Conservation (phyloP, 441 rosid genomes). For the Hura crepitans region DNA sequence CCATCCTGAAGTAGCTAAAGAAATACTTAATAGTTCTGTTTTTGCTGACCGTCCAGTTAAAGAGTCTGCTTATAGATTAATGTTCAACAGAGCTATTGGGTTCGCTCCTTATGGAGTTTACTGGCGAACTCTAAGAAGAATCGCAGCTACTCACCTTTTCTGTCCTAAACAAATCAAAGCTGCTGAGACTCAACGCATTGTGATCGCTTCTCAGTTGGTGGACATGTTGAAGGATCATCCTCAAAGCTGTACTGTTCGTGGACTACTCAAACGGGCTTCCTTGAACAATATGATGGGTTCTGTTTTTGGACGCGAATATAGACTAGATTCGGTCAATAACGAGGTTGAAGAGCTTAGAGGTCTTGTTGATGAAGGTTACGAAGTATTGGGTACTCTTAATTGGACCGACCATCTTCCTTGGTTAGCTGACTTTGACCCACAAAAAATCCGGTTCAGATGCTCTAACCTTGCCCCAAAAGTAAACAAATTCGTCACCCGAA, state of each 20-base stretch:
- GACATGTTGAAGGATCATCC: conserved; percentile 26
- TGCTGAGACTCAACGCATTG: conserved; percentile 42
- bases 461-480: conserved; percentile 66
- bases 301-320: conserved; percentile 63
- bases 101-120: conserved; percentile 73
- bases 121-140: conserved; percentile 72
- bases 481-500: conserved; percentile 49
- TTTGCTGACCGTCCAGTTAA: conserved; percentile 81
- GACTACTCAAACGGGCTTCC: conserved; percentile 64
- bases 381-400: conserved; percentile 61
- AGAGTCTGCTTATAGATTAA: conserved; percentile 71
- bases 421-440: conserved; percentile 62
- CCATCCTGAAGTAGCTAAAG: conserved; percentile 71
- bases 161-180: conserved; percentile 64
- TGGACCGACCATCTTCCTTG: conserved; percentile 86
- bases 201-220: conserved; percentile 51
- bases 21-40: conserved; percentile 59
- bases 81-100: conserved; percentile 88
- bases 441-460: conserved; percentile 68
- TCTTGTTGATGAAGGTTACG: conserved; percentile 81
- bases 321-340: conserved; percentile 30
- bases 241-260: conserved; percentile 41
- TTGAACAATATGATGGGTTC: conserved; percentile 74
- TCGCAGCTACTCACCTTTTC: conserved; percentile 65
- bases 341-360: conserved; percentile 50